Evolutionary conservation across 345 rosid genomes (phyloP).

Genomic region (Angophora floribunda): DNA sequence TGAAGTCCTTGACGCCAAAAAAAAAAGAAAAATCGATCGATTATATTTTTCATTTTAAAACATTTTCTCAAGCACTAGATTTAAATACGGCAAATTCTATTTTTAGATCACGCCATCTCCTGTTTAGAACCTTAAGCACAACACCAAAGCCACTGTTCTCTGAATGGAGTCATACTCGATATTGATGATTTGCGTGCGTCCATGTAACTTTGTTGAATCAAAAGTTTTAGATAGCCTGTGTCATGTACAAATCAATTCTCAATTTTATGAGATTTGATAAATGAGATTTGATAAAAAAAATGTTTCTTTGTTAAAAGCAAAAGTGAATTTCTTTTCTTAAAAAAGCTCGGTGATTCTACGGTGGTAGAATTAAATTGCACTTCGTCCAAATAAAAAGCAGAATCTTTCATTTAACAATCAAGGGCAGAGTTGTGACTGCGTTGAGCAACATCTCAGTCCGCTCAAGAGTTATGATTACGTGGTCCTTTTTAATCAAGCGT

Average conservation of each 20-base stretch:
- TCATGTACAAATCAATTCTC: too few species aligned
- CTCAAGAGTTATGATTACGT: not conserved
- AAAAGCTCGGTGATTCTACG: not conserved
- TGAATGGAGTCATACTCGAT: not conserved
- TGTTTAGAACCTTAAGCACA: too few species aligned
- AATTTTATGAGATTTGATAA: not conserved
- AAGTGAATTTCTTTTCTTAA: not conserved
- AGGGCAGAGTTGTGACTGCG: not conserved
- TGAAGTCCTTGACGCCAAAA: too few species aligned
- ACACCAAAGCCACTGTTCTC: not conserved
- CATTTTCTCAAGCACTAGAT: too few species aligned
- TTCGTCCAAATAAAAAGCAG: not conserved
- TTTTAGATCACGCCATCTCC: too few species aligned
- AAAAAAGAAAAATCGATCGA: too few species aligned
- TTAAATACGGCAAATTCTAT: too few species aligned
- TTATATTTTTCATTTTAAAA: too few species aligned
- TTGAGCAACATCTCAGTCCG: not conserved
- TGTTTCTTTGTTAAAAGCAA: not conserved
- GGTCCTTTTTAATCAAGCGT: too few species aligned
- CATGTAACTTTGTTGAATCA: not conserved
- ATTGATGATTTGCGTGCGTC: not conserved
- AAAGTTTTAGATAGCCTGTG: not conserved
- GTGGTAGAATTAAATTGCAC: not conserved
- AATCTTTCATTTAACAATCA: not conserved
- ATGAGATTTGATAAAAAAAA: not conserved